phyloP scores from a whole-genome alignment of 139 green algal genomes.

The Asterochloris erici region DNA sequence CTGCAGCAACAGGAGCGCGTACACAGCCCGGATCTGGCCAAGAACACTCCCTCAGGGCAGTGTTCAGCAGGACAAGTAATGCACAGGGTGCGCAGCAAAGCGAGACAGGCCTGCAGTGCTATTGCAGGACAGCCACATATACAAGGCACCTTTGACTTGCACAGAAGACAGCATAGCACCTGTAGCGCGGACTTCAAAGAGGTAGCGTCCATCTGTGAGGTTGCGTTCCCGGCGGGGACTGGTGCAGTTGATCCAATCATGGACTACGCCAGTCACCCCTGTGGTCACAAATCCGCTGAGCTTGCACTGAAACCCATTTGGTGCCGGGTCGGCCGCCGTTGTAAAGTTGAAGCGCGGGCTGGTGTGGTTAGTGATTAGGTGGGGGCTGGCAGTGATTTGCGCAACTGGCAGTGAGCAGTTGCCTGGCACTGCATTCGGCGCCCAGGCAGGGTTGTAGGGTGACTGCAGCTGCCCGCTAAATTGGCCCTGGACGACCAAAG shows the following conservation, averaged over 20 bases:
- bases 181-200: constrained; percentile 47
- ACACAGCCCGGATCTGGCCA: no score
- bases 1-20: no score
- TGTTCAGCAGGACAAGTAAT: neutral
- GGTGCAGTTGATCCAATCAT: constrained; percentile 33
- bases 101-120: neutral
- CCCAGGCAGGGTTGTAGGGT: constrained; percentile 45
- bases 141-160: neutral
- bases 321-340: neutral
- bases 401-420: constrained; percentile 1
- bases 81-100: neutral
- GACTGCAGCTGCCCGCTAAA: constrained; percentile 37
- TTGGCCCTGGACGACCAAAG: constrained; percentile 70
- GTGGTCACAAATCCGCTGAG: neutral
- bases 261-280: neutral
- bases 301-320: constrained; percentile 19
- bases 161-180: neutral
- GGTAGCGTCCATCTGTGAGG: constrained; percentile 42
- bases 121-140: neutral
- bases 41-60: neutral
- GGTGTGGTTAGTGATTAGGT: neutral
- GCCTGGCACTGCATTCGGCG: neutral
- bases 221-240: constrained; percentile 7
- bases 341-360: constrained; percentile 35
- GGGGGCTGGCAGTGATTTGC: constrained; percentile 1